These are phyloP conservation scores for Macrophomina tecta DNA, from an alignment of 2,329 filamentous ascomycete species.

Conservation along the genomic window DNA sequence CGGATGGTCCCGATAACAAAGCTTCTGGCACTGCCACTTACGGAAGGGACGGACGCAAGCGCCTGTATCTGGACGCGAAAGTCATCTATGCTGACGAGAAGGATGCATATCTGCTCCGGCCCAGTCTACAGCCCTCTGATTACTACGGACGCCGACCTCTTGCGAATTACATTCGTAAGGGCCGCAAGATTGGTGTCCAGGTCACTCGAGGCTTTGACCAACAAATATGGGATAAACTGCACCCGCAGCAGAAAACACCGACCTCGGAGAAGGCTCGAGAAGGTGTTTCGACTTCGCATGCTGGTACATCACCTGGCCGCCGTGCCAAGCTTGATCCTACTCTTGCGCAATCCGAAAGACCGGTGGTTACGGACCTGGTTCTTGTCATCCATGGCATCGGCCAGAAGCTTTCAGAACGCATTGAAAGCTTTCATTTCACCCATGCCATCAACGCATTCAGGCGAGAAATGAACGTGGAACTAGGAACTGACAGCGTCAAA, in stretches of 20 bases:
- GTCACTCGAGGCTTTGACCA: constrained; percentile 91
- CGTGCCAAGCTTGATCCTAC: constrained; percentile 56
- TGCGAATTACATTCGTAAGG: constrained; percentile 80
- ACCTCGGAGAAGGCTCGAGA: constrained; percentile 50
- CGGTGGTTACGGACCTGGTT: constrained; percentile 83
- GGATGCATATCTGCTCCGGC: constrained; percentile 84
- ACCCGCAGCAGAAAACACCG: constrained; percentile 59
- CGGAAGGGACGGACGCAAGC: constrained; percentile 55
- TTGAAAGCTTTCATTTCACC: constrained; percentile 97
- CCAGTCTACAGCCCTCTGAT: constrained; percentile 80
- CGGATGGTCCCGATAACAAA: constrained; percentile 55
- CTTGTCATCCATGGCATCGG: constrained; percentile 95
- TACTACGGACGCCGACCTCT: constrained; percentile 84
- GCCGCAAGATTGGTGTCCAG: constrained; percentile 79
- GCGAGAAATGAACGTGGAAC: constrained; percentile 82
- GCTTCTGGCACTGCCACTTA: constrained; percentile 51
- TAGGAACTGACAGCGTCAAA: constrained; percentile 76
- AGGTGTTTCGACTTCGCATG: constrained; percentile 53
- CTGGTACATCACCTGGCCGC: constrained; percentile 47
- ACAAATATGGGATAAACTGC: constrained; percentile 73
- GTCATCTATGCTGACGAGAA: constrained; percentile 83
- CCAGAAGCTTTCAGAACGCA: constrained; percentile 91
- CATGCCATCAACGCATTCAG: constrained; percentile 93
- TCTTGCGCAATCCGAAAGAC: constrained; percentile 69
- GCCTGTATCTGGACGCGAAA: constrained; percentile 74